These are phyloP conservation scores for Boletellus ananiceps DNA, from an alignment of 768 basidiomycete species.

Conservation along the genomic window DNA sequence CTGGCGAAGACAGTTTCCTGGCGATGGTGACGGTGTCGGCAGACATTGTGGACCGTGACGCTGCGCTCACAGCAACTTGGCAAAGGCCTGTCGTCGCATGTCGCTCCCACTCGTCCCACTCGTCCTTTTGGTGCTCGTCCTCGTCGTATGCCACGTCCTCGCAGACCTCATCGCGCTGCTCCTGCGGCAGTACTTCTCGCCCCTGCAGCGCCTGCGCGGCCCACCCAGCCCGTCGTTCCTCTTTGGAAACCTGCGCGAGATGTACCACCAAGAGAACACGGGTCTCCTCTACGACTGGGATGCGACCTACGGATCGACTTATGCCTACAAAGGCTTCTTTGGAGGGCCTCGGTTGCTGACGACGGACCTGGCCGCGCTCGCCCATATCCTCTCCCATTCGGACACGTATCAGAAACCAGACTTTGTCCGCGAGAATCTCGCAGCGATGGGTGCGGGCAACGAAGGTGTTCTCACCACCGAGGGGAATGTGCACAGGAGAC, in stretches of 20 bases:
- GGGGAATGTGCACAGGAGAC: slow-evolving; percentile 52
- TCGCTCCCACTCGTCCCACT: slow-evolving; percentile 1
- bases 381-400: slow-evolving; percentile 52
- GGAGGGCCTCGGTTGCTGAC: slow-evolving; percentile 53
- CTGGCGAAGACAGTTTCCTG: slow-evolving; percentile 18
- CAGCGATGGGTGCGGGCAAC: slow-evolving; percentile 46
- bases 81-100: background rate
- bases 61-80: too few relatives aligned
- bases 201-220: slow-evolving; percentile 43
- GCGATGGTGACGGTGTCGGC: slow-evolving; percentile 12
- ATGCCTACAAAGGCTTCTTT: slow-evolving; percentile 50
- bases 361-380: slow-evolving; percentile 52
- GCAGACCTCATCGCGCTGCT: slow-evolving; percentile 40
- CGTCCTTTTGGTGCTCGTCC: slow-evolving; percentile 9
- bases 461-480: slow-evolving; percentile 50
- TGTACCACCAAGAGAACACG: slow-evolving; percentile 58
- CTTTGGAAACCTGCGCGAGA: slow-evolving; percentile 48
- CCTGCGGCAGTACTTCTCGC: slow-evolving; percentile 42
- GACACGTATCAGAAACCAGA: slow-evolving; percentile 62
- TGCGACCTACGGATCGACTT: slow-evolving; percentile 42
- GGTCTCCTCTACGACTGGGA: slow-evolving; percentile 46
- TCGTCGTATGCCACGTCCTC: slow-evolving; percentile 24
- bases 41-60: background rate
- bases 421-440: slow-evolving; percentile 48
- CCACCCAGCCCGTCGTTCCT: slow-evolving; percentile 46